Percentiles rank a stretch among this genome's conserved stretches.
phyloP scores from a whole-genome alignment of 2,329 filamentous ascomycete species.

The Gaeumannomyces sp. region DNA sequence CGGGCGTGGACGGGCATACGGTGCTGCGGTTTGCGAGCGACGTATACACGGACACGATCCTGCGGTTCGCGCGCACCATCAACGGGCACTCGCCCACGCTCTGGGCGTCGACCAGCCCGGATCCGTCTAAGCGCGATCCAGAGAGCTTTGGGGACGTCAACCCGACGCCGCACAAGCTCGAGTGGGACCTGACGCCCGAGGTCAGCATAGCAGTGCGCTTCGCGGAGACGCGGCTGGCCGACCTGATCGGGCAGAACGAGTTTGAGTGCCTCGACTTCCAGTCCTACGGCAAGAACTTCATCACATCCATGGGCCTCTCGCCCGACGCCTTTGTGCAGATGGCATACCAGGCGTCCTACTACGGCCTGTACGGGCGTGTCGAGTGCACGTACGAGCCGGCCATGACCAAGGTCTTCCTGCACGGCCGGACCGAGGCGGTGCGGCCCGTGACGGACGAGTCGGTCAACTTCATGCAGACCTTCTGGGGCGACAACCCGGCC shows the following conservation, averaged over 20 bases:
- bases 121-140: slow-evolving; percentile 87
- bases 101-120: slow-evolving; percentile 85
- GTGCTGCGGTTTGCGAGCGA: slow-evolving; percentile 95
- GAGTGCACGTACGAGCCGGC: slow-evolving; percentile 97
- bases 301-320: slow-evolving; percentile 93
- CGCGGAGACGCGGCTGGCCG: slow-evolving; percentile 87
- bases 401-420: slow-evolving; percentile 93
- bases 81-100: slow-evolving; percentile 87
- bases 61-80: slow-evolving; percentile 90
- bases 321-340: slow-evolving; percentile 98
- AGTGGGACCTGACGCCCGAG: slow-evolving; percentile 96
- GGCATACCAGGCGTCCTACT: slow-evolving; percentile 98
- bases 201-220: slow-evolving; percentile 87
- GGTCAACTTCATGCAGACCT: slow-evolving; percentile 83
- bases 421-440: slow-evolving; percentile 91
- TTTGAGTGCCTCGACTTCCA: slow-evolving; percentile 86
- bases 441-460: slow-evolving; percentile 77
- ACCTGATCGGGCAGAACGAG: slow-evolving; percentile 94
- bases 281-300: slow-evolving; percentile 93
- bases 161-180: slow-evolving; percentile 89
- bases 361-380: slow-evolving; percentile 86
- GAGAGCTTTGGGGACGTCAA: slow-evolving; percentile 88
- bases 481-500: slow-evolving; percentile 87
- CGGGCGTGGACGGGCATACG: slow-evolving; percentile 94
- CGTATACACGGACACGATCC: slow-evolving; percentile 93